Conservation (phyloP, 2,329 filamentous ascomycete genomes). For the Colletotrichum scovillei region DNA sequence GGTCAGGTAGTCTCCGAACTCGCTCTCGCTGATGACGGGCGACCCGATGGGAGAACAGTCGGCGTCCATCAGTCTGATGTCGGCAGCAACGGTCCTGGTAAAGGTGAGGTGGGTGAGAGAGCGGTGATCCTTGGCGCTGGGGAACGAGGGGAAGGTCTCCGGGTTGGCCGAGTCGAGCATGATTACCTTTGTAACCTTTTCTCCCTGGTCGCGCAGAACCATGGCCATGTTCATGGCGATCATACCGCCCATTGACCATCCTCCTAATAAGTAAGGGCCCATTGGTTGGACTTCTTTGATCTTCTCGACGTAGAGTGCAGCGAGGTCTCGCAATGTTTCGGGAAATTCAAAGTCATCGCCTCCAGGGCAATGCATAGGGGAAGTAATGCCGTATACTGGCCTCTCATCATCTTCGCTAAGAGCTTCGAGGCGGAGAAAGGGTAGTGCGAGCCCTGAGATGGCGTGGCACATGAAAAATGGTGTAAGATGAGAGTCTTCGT, state of each 20-base stretch:
- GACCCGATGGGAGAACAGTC: neutral
- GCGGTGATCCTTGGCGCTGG: neutral
- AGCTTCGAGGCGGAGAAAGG: neutral
- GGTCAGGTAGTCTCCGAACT: neutral
- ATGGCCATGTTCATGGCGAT: neutral
- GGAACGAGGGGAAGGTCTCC: neutral
- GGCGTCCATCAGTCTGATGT: neutral
- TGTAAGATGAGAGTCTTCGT: neutral
- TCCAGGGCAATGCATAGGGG: neutral
- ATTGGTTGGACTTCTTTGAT: neutral
- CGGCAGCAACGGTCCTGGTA: neutral
- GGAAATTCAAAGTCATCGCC: neutral
- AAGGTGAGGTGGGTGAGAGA: neutral
- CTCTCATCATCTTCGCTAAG: neutral
- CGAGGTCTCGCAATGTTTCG: neutral
- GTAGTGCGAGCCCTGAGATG: neutral
- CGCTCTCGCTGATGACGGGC: neutral
- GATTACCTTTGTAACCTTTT: neutral
- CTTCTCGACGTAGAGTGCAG: neutral
- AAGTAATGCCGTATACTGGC: neutral
- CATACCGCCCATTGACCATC: neutral
- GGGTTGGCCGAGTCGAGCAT: neutral
- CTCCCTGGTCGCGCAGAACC: neutral
- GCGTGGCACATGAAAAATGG: neutral
- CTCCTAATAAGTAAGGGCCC: neutral